Evolutionary conservation across 2,329 filamentous ascomycete species (phyloP), one percentile per base, ranked within the genome.

Genomic region (Talaromyces sp.): DNA sequence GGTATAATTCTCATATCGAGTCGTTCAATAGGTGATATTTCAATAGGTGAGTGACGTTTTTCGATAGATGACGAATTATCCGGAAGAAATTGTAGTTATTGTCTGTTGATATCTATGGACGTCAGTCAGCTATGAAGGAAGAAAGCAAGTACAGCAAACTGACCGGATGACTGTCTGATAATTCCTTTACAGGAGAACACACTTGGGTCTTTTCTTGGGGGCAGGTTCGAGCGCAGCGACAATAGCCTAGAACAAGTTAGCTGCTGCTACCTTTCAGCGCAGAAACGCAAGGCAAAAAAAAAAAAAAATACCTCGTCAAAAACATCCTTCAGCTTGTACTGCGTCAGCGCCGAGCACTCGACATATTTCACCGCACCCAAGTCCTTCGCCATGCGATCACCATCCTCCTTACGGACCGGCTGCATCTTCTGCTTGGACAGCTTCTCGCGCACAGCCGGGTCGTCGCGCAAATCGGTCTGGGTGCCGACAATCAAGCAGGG

Each of bases 281-380:
- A 4, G 27, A n/a, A 36, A 23, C 40, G 31, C 6, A 9, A 36
- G 14, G 52, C 9, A 47, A 6, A 18, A 34, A 2, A 14, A 34
- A 2, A 14, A 27, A 9, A 27, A 7, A 3, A 23, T 85, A 96
- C 93, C 90, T 98, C 95, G 73, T 99, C 95, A 79, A 99, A 99
- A 18, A 99, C 95, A 74, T 98, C 95, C 84, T 99, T 99, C 68
- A 99, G 82, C 81, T 97, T 97, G 82, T 93, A 97, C 82, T 99
- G 95, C 65, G 95, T 98, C 77, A 99, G 81, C 62, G 95, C 95
- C 75, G 93, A 97, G 82, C 95, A 99, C 81, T 99, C 95, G 66
- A 98, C 95, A 71, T 99, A 99, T 83, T 97, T 98, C 71, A 99
- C 92, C 5, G 95, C 95, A 65, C 92, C 92, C n/a, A 98, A 81